Base-by-base conservation (phyloP, 1,139 yeast species). In the Dujonia santamariae region DNA sequence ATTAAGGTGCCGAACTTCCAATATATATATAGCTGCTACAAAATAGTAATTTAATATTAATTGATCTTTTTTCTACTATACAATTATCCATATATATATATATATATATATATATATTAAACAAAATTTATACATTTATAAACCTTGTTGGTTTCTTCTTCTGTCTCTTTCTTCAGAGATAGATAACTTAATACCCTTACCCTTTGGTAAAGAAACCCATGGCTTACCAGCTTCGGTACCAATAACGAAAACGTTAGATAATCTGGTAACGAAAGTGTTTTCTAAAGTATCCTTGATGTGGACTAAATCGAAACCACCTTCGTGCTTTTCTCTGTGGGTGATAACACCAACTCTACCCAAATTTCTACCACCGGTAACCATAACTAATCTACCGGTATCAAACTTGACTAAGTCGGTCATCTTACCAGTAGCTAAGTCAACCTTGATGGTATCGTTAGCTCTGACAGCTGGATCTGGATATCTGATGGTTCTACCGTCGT, bases 331-430 rank as follows among this genome's bases (percentile, higher is more conserved):
- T 73, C 90, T 83, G 90, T 87, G 95, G 56, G 83, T 78, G 67
- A 88, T 86, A 55, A 85, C 85, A 82, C 97, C 97, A 63, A 86
- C 86, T 75, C 97, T 85, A 67, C 97, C 97, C 92, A 87, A 81
- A 85, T 86, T 86, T 75, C 95, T 92, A 75, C 97, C 97, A 77
- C 96, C 96, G 54, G 96, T 87, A 65, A 85, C 90, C 88, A 86
- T 87, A 53, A 81, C 95, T 63, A 85, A 76, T 70, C 79, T 85
- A 67, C 96, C 96, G 58, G 87, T 77, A 67, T 85, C 96, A 64
- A 88, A 87, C 75, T 85, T 85, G 75, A 87, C 78, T 75, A 70
- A 85, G 54, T 85, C 90, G 45, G 82, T 67, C 64, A 86, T 80
- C 80, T 87, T 88, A 68, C 96, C 96, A 52, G 95, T 71, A 53